Base-by-base conservation (phyloP, 305 asterid species). In the Plantago coronopus region DNA sequence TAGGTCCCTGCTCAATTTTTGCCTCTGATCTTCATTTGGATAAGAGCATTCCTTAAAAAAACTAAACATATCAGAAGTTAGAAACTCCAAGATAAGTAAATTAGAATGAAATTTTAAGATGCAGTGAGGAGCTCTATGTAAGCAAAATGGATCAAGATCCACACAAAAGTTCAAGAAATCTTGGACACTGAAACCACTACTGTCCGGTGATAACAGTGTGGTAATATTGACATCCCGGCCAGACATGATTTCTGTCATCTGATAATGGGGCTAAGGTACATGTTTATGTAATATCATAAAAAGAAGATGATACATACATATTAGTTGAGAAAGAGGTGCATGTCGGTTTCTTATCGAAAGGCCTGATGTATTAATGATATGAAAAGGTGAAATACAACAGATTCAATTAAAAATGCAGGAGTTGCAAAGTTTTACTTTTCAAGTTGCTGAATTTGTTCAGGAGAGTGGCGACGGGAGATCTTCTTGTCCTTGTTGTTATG, bases 21-120 rank as follows among this genome's bases (percentile, higher is more conserved):
- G 75, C 66, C 91, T 73, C 60, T 83, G 91, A 68, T 72, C 79
- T 72, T 80, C 82, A 67, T 81, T 81, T 8, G 96, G 96, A 53
- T 79, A 80, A 1, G 87, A 93, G 62, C 79, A 77, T n/a, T 81
- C 75, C 69, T 77, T 90, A 71, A 78, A 87, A 73, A 75, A 77
- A 66, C 96, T 90, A 79, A 57, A 8, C 17, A 42, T 47, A 43
- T 50, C 34, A 56, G 19, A 38, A 51, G 14, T 42, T 43, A 50
- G 14, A 53, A 7, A 27, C 54, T 22, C 17, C 19, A 45, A 10
- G 9, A 43, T n/a, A 23, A n/a, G 15, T 20, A 22, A 2, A 42
- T 1, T 0, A 21, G 16, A 43, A 17, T 16, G 16, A 18, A 42
- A n/a, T n/a, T n/a, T n/a, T n/a, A n/a, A n/a, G n/a, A n/a, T n/a